Evolutionary conservation across 2,329 filamentous ascomycete genomes (phyloP), one percentile per base, ranked within the genome.

Genomic region (Colletotrichum melonis): DNA sequence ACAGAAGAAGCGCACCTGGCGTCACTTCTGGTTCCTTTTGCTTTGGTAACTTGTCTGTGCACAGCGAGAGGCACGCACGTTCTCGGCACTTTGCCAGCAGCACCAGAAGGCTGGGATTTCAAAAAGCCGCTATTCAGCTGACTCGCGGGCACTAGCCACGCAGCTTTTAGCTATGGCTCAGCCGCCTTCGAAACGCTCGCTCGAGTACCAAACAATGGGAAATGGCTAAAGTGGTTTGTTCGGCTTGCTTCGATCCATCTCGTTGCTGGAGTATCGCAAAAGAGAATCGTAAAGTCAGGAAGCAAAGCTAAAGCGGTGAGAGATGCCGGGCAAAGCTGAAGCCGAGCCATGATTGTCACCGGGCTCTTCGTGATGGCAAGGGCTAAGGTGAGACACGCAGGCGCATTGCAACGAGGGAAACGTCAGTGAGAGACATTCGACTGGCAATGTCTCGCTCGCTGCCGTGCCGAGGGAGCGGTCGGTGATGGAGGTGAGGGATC

Each of bases 361-460:
- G 24, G n/a, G 42, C 24, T 46, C 24, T 46, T 38, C 63, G 60
- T 58, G 60, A 30, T 26, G 8, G 24, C 28, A 49, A 52, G 62
- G 42, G 12, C 22, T 49, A 22, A 16, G 24, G 46, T 65, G 26
- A 73, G 60, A 70, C 70, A 57, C 57, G 46, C 5, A 22, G 32
- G 57, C 24, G 70, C 54, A 65, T 32, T 65, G 56, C 30, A 62
- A 62, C 67, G 30, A 28, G 46, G 24, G 14, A 49, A 22, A 70
- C 67, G 60, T 52, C 67, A 49, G 46, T 35, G 16, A 62, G 56
- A 73, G 60, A 62, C 67, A 66, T 70, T 49, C 16, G 32, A 19
- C 42, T 69, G 60, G 55, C 56, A 55, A 55, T 69, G 66, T 72
- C 70, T 72, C n/a, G 54, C 30, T 28, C 56, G 63, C 24, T 67